phyloP scores from a whole-genome alignment of 495 filamentous ascomycete species.

The Penicillium waksmanii region DNA sequence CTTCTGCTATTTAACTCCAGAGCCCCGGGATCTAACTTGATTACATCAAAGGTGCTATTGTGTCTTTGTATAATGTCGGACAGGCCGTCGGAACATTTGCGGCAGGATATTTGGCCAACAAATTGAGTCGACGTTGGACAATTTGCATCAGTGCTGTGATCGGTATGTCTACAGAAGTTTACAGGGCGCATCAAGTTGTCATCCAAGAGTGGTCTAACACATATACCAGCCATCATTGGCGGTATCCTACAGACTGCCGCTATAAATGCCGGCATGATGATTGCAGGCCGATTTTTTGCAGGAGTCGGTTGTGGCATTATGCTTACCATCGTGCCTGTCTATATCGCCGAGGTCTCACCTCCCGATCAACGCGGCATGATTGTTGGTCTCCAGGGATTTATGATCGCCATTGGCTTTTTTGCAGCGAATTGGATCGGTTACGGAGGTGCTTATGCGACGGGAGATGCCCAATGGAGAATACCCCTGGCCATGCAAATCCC shows the following conservation, averaged over 20 bases:
- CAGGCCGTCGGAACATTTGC: conserved; percentile 30
- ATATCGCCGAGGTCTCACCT: conserved; percentile 42
- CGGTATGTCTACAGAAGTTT: conserved; percentile 40
- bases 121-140: conserved; percentile 30
- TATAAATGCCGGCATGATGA: conserved; percentile 35
- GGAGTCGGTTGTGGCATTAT: conserved; percentile 35
- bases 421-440: conserved; percentile 10
- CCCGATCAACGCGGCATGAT: conserved; percentile 28
- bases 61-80: conserved; percentile 34
- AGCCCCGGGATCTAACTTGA: not conserved
- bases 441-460: conserved; percentile 3
- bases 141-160: conserved; percentile 33
- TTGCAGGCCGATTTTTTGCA: conserved; percentile 36
- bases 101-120: conserved; percentile 28
- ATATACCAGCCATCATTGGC: not conserved
- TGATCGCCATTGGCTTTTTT: conserved; percentile 12
- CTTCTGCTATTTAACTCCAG: not conserved
- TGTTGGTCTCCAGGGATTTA: conserved; percentile 8
- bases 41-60: conserved; percentile 30
- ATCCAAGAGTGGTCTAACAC: not conserved
- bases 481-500: conserved; percentile 10
- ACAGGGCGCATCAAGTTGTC: not conserved
- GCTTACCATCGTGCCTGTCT: conserved; percentile 35
- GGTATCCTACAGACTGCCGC: conserved; percentile 53
- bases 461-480: conserved; percentile 7